phyloP scores from a whole-genome alignment of 2,329 filamentous ascomycete genomes.

The Pseudofabraea citricarpa region DNA sequence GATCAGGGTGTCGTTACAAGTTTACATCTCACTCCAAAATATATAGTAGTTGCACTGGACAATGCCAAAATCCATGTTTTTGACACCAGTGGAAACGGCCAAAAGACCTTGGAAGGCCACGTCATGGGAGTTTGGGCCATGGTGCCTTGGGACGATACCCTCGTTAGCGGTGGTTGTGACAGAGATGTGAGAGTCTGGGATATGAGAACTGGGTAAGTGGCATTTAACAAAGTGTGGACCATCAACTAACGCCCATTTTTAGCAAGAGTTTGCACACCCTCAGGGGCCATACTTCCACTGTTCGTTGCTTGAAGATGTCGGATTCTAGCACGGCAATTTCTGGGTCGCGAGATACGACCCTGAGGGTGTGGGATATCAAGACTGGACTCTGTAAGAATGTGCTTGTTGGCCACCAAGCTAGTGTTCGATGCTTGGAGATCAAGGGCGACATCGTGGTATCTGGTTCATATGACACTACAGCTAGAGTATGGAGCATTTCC shows the following conservation, averaged over 20 bases:
- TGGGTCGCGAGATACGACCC: conserved; percentile 88
- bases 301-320: conserved; percentile 96
- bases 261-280: conserved; percentile 76
- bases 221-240: too few species aligned
- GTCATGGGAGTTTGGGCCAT: conserved; percentile 99
- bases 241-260: too few species aligned
- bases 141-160: conserved; percentile 93
- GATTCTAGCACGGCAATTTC: conserved; percentile 93
- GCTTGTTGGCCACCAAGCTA: conserved; percentile 90
- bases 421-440: conserved; percentile 90
- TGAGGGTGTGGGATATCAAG: conserved; percentile 90
- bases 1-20: conserved; percentile 97
- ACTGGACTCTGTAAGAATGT: conserved; percentile 88
- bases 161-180: conserved; percentile 95
- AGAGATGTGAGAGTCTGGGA: conserved; percentile 97
- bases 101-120: conserved; percentile 88
- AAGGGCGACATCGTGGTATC: conserved; percentile 97
- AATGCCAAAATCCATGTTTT: conserved; percentile 99
- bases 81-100: conserved; percentile 81
- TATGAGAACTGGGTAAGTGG: conserved; percentile 76
- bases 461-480: conserved; percentile 95
- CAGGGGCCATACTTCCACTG: conserved; percentile 92
- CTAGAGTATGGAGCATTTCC: conserved; percentile 96
- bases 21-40: conserved; percentile 87
- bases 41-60: conserved; percentile 95